These are phyloP conservation scores for Solanum chacoense DNA, from an alignment of 305 asterid genomes.

Conservation along the genomic window DNA sequence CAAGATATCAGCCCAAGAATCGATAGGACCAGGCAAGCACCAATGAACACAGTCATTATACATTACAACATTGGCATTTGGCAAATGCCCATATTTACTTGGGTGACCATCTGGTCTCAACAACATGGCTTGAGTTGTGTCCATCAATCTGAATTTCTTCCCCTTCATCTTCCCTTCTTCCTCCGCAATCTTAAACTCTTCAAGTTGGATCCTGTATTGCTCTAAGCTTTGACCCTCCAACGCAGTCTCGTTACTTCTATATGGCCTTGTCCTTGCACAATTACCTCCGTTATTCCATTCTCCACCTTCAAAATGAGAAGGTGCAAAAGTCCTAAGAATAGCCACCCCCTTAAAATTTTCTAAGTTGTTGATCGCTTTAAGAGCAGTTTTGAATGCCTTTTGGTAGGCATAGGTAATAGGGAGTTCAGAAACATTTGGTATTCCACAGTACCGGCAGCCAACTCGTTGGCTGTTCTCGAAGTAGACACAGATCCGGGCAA, in stretches of 20 bases:
- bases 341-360: slow-evolving; percentile 1
- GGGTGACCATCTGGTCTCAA: slow-evolving; percentile 56
- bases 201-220: slow-evolving; percentile 28
- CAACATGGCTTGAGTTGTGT: slow-evolving; percentile 33
- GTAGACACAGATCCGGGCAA: slow-evolving; percentile 24
- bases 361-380: slow-evolving; percentile 19
- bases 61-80: slow-evolving; percentile 24
- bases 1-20: slow-evolving; percentile 41
- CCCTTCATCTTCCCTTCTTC: slow-evolving; percentile 17
- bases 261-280: slow-evolving; percentile 29
- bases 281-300: slow-evolving; percentile 32
- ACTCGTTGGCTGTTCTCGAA: slow-evolving; percentile 19
- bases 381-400: slow-evolving; percentile 23
- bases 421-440: slow-evolving; percentile 18
- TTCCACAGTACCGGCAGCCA: slow-evolving; percentile 30
- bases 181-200: slow-evolving; percentile 30
- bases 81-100: slow-evolving; percentile 30
- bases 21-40: slow-evolving; percentile 50
- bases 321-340: slow-evolving; percentile 26
- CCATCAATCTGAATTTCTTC: slow-evolving; percentile 23
- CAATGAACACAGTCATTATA: slow-evolving; percentile 43
- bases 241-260: slow-evolving; percentile 14
- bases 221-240: slow-evolving; percentile 21
- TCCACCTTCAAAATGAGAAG: slow-evolving; percentile 44
- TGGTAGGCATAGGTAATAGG: slow-evolving; percentile 25